Evolutionary conservation across 2,329 filamentous ascomycete species (phyloP).

Genomic region (Orbilia javanica): DNA sequence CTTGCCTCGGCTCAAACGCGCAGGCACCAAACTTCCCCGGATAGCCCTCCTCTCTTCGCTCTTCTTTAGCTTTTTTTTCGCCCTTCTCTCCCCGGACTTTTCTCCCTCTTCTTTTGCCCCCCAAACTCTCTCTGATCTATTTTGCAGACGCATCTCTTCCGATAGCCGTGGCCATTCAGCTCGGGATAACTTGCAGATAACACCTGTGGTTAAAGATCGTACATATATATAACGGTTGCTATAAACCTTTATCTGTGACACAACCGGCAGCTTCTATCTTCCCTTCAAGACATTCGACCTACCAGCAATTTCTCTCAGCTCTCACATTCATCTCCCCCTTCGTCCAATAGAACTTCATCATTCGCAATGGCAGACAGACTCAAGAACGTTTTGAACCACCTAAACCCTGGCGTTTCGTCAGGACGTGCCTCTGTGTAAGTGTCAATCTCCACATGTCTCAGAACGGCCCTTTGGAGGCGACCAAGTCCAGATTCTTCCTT

Average conservation of each 20-base stretch:
- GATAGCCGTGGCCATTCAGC: constrained; percentile 38
- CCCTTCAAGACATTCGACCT: constrained; percentile 37
- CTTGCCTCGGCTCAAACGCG: constrained; percentile 58
- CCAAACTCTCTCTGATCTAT: constrained; percentile 31
- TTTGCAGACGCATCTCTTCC: not conserved
- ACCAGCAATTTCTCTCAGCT: constrained; percentile 25
- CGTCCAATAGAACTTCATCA: constrained; percentile 46
- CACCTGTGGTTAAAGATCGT: not conserved
- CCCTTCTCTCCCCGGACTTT: constrained; percentile 21
- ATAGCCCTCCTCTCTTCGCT: constrained; percentile 12
- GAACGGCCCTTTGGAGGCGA: not conserved
- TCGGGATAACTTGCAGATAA: constrained; percentile 16
- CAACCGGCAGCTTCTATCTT: not conserved
- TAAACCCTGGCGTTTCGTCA: constrained; percentile 76
- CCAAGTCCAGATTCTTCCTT: constrained; percentile 29
- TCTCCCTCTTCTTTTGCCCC: too few relatives aligned
- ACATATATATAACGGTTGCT: constrained; percentile 8
- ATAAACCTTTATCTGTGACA: constrained; percentile 32
- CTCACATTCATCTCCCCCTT: constrained; percentile 35
- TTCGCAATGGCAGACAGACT: constrained; percentile 85
- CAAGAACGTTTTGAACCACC: constrained; percentile 86
- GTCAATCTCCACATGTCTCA: constrained; percentile 57
- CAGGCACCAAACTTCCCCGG: constrained; percentile 41
- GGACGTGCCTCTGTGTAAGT: constrained; percentile 82
- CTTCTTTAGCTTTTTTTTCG: constrained; percentile 11